These are phyloP conservation scores for Aschersonia sp. DNA, from an alignment of 2,329 filamentous ascomycete genomes.

Conservation along the genomic window DNA sequence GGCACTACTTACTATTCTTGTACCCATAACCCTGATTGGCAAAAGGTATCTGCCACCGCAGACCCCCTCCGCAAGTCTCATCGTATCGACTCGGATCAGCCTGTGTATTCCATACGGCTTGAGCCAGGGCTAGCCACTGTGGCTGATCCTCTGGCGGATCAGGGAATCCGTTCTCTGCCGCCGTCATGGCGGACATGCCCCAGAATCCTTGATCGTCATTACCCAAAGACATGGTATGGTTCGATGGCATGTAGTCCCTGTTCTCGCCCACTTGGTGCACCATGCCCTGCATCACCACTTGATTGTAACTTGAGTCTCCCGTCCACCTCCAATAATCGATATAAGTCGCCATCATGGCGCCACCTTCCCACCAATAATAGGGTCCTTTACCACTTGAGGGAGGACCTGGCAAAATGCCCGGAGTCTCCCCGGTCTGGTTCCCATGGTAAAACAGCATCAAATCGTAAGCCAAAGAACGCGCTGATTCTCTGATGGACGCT, in stretches of 20 bases:
- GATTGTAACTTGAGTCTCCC: conserved; percentile 48
- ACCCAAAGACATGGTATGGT: conserved; percentile 43
- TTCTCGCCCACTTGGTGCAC: conserved; percentile 43
- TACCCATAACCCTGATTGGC: conserved; percentile 67
- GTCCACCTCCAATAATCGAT: conserved; percentile 60
- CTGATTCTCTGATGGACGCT: conserved; percentile 32
- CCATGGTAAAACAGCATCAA: conserved; percentile 36
- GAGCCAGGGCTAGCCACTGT: conserved; percentile 50
- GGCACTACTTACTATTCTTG: conserved; percentile 41
- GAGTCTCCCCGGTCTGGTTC: conserved; percentile 34
- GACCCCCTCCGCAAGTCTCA: conserved; percentile 48
- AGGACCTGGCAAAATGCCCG: conserved; percentile 43
- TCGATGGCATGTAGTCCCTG: conserved; percentile 44
- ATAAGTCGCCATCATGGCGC: conserved; percentile 52
- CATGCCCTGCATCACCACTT: conserved; percentile 39
- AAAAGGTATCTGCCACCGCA: conserved; percentile 66
- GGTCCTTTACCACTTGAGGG: conserved; percentile 29
- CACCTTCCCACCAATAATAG: conserved; percentile 66
- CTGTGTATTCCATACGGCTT: conserved; percentile 54
- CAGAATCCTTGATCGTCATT: conserved; percentile 63
- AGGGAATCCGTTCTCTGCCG: conserved; percentile 50
- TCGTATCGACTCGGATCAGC: conserved; percentile 48
- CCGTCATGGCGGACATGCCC: conserved; percentile 53
- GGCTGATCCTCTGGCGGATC: conserved; percentile 38
- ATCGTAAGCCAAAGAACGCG: conserved; percentile 33